Conservation (phyloP, 108 stramenopile species). For the Pinguiococcus pyrenoidosus region DNA sequence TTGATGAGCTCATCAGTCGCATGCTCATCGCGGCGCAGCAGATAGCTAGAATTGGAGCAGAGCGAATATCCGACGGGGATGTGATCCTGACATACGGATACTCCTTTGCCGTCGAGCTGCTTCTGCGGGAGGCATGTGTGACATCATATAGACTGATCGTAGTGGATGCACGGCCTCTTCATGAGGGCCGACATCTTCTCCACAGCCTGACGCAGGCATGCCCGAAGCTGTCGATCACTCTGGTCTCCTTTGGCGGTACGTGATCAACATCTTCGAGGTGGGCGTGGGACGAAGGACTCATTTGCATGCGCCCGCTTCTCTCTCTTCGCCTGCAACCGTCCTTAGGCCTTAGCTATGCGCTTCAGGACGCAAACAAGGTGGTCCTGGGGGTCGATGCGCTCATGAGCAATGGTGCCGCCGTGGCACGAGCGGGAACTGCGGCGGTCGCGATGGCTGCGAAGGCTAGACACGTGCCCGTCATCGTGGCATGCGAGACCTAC, state of each 20-base stretch:
- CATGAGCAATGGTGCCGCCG: conserved; percentile 82
- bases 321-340: no score
- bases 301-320: no score
- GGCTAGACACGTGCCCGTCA: conserved; percentile 67
- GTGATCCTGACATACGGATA: conserved; percentile 78
- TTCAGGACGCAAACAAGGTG: no score
- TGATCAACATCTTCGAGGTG: conserved; percentile 81
- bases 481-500: conserved; percentile 96
- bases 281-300: no score
- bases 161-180: conserved; percentile 66
- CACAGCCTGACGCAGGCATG: conserved; percentile 49
- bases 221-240: conserved; percentile 72
- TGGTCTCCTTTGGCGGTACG: conserved; percentile 75
- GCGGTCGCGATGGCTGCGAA: conserved; percentile 81
- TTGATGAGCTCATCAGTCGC: conserved; percentile 4
- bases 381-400: conserved; percentile 89
- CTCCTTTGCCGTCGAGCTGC: conserved; percentile 47
- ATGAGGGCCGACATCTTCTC: conserved; percentile 66
- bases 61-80: conserved; percentile 73
- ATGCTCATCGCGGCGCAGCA: conserved; percentile 71
- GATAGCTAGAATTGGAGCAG: conserved; percentile 59
- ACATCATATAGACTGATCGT: conserved; percentile 56
- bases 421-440: conserved; percentile 79
- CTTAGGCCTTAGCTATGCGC: no score
- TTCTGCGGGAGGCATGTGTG: conserved; percentile 30